Evolutionary conservation across 768 basidiomycete genomes (phyloP), one percentile per base, ranked within the genome.

Genomic region (Plicaturopsis crispa): DNA sequence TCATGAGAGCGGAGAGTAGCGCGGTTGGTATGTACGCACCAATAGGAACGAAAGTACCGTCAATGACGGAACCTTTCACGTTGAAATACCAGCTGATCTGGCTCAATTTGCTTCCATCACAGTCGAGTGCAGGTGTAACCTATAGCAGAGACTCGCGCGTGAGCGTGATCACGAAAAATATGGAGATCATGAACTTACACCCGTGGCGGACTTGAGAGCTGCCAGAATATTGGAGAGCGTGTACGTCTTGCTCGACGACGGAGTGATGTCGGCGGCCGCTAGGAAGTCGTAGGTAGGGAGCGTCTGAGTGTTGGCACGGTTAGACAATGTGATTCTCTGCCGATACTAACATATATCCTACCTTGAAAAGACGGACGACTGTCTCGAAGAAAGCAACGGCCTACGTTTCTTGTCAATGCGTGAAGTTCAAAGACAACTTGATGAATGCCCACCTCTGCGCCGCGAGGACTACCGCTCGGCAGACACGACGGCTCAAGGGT

Each of bases 231-330:
- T 51, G 11, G 72, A 60, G 13, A 84, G 66, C 0, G 74, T 74
- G 54, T 77, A 78, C 0, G 82, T 84, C 47, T 59, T 52, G 43
- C 57, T 63, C 3, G 63, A 59, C n/a, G 70, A 71, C 10, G 89
- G 89, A 3, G 72, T 74, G 48, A 91, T 90, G 18, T 85, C 85
- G n/a, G 70, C 78, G 16, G 70, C 60, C 11, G 65, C 60, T 28
- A 91, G 77, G 75, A 75, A 87, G 12, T 72, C 65, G 55, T 77
- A 87, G 2, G 88, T 88, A 0, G 85, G 82, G 18, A 89, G 73
- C 6, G 69, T 67, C 73, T 72, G 48, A 10, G 17, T 34, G 33
- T 8, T 11, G 17, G n/a, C 23, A 45, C 45, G 41, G 24, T 26
- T 39, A 8, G 33, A 37, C 23, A 22, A 31, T n/a, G n/a, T n/a